phyloP scores from a whole-genome alignment of 495 filamentous ascomycete species.

The Aspergillus egyptiacus region DNA sequence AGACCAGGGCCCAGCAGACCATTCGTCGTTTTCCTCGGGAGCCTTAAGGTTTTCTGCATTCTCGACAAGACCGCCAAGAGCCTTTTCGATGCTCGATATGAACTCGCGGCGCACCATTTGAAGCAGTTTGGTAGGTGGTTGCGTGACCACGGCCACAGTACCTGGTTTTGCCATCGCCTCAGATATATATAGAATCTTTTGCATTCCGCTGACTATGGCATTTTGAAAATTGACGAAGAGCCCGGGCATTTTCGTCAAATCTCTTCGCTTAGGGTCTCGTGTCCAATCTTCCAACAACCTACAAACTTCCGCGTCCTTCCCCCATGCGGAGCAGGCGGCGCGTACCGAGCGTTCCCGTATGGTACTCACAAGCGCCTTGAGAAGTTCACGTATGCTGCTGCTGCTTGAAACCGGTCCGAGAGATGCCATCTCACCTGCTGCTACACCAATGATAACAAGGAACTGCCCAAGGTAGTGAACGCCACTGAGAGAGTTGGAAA shows the following conservation, averaged over 20 bases:
- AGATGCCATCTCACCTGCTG: conserved; percentile 79
- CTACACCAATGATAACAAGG: conserved; percentile 70
- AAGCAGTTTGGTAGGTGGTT: conserved; percentile 76
- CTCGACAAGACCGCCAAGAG: conserved; percentile 88
- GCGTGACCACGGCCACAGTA: conserved; percentile 66
- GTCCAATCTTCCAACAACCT: conserved; percentile 92
- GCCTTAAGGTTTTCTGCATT: conserved; percentile 72
- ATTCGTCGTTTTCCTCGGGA: conserved; percentile 54
- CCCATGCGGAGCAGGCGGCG: conserved; percentile 80
- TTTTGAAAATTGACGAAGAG: conserved; percentile 76
- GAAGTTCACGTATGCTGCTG: conserved; percentile 52
- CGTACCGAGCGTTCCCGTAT: conserved; percentile 76
- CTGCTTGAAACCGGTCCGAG: conserved; percentile 57
- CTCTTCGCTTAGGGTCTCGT: conserved; percentile 64
- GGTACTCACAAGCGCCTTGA: conserved; percentile 66
- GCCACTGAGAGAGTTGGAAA: conserved; percentile 81
- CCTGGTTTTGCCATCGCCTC: conserved; percentile 67
- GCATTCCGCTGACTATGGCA: conserved; percentile 71
- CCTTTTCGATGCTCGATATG: conserved; percentile 85
- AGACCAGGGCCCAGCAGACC: conserved; percentile 30
- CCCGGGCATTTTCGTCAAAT: conserved; percentile 84
- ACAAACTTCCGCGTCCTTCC: conserved; percentile 78
- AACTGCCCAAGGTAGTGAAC: conserved; percentile 80
- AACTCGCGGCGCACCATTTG: conserved; percentile 83
- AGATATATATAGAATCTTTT: conserved; percentile 87